phyloP scores from a whole-genome alignment of 1,284 basidiomycete genomes.

The Schizophyllum commune region DNA sequence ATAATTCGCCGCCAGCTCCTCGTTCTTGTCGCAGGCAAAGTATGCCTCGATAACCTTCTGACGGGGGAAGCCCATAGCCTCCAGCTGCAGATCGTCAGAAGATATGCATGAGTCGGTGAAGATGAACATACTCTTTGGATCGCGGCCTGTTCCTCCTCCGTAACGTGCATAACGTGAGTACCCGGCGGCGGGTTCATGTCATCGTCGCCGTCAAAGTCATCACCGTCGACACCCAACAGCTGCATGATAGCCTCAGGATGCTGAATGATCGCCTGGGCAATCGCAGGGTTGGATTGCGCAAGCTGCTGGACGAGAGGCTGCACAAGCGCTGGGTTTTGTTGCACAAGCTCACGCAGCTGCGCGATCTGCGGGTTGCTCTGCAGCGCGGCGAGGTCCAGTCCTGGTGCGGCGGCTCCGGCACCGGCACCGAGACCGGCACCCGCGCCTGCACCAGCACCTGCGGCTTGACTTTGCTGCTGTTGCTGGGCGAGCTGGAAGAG shows the following conservation, averaged over 20 bases:
- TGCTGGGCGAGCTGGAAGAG: slow-evolving; percentile 77
- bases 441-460: slow-evolving; percentile 12
- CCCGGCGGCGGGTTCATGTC: slow-evolving; percentile 50
- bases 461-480: slow-evolving; percentile 38
- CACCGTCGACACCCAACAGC: slow-evolving; percentile 46
- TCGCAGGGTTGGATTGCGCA: slow-evolving; percentile 61
- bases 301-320: slow-evolving; percentile 84
- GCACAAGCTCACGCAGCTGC: slow-evolving; percentile 63
- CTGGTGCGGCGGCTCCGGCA: slow-evolving; percentile 24
- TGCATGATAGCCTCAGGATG: slow-evolving; percentile 70
- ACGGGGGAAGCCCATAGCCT: slow-evolving; percentile 80
- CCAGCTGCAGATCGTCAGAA: slow-evolving; percentile 43
- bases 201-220: slow-evolving; percentile 37
- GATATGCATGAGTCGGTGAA: slow-evolving; percentile 7
- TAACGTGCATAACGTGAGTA: slow-evolving; percentile 68
- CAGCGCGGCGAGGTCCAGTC: slow-evolving; percentile 44
- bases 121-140: slow-evolving; percentile 68
- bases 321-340: slow-evolving; percentile 69
- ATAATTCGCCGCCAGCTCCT: slow-evolving; percentile 90
- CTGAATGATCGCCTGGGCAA: slow-evolving; percentile 58
- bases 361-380: slow-evolving; percentile 57
- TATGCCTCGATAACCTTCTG: slow-evolving; percentile 79
- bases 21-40: slow-evolving; percentile 91
- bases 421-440: slow-evolving; percentile 21
- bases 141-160: slow-evolving; percentile 77